Conservation (phyloP, 73 alveolate species). For the Urostyla sp. region DNA sequence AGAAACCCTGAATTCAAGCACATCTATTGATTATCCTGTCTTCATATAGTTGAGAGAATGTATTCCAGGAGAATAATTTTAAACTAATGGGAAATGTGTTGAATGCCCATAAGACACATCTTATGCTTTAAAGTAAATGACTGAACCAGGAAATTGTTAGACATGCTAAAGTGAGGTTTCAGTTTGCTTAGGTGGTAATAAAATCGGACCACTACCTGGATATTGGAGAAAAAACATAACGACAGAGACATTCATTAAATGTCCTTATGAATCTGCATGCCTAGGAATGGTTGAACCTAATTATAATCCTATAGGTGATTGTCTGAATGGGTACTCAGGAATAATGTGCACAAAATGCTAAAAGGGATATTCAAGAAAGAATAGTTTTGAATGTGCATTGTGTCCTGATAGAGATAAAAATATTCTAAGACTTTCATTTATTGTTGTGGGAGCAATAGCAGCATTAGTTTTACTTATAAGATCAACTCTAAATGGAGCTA, state of each 20-base stretch:
- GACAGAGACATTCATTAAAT: not conserved
- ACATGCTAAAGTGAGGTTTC: conserved; percentile 35
- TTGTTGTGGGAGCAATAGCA: conserved; percentile 7
- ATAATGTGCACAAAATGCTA: conserved; percentile 65
- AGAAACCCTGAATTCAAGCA: too few relatives aligned
- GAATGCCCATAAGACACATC: not conserved
- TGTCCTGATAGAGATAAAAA: conserved; percentile 57
- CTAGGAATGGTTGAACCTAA: conserved; percentile 54
- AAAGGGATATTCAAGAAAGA: conserved; percentile 20
- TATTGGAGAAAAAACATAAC: conserved; percentile 34
- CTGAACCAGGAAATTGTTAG: conserved; percentile 30
- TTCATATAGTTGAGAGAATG: conserved; percentile 25
- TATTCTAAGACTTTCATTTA: not conserved
- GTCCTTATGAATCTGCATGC: conserved; percentile 23
- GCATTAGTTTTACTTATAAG: conserved; percentile 44
- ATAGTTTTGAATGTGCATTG: conserved; percentile 30
- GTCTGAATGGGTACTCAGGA: conserved; percentile 67
- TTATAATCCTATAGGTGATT: conserved; percentile 49
- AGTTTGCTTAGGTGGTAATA: conserved; percentile 39
- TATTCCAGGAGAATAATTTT: conserved; percentile 12
- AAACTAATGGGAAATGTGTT: not conserved
- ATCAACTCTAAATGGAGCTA: conserved; percentile 56
- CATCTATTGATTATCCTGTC: too few relatives aligned
- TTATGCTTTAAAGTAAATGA: not conserved
- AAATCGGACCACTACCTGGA: conserved; percentile 63